phyloP scores from a whole-genome alignment of 129 eudicot genomes.

The Ambrosia trifida region DNA sequence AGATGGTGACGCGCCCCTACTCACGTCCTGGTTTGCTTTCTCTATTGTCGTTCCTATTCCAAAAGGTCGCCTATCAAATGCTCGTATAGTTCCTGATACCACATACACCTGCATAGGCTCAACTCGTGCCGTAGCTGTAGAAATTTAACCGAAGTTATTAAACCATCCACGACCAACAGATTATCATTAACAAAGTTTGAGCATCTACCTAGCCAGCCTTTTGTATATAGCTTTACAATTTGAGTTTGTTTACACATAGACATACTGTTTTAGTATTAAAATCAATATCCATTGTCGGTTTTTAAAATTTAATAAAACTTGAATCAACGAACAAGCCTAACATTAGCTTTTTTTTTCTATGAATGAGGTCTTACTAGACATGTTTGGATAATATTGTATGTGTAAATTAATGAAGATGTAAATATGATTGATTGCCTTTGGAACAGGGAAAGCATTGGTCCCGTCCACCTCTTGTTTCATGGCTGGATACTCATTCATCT shows the following conservation, averaged over 20 bases:
- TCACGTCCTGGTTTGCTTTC: conserved; percentile 1
- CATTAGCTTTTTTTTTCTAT: no score
- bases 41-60: conserved; percentile 16
- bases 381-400: no score
- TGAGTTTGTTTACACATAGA: no score
- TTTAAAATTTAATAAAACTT: no score
- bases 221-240: background rate
- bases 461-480: conserved; percentile 38
- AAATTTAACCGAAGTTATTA: conserved; percentile 2
- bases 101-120: conserved; percentile 67
- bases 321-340: no score
- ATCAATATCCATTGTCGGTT: no score
- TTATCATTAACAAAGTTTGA: background rate
- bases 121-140: conserved; percentile 65
- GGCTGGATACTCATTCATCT: conserved; percentile 81
- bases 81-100: conserved; percentile 56
- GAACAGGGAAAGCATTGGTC: conserved; percentile 28
- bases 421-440: conserved; percentile 35
- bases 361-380: no score
- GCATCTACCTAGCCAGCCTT: background rate
- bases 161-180: background rate
- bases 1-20: conserved; percentile 26
- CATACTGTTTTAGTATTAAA: no score
- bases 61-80: conserved; percentile 71
- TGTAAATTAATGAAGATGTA: no score